These are phyloP conservation scores for Ramalina intermedia DNA, from an alignment of 495 filamentous ascomycete genomes.

Conservation along the genomic window DNA sequence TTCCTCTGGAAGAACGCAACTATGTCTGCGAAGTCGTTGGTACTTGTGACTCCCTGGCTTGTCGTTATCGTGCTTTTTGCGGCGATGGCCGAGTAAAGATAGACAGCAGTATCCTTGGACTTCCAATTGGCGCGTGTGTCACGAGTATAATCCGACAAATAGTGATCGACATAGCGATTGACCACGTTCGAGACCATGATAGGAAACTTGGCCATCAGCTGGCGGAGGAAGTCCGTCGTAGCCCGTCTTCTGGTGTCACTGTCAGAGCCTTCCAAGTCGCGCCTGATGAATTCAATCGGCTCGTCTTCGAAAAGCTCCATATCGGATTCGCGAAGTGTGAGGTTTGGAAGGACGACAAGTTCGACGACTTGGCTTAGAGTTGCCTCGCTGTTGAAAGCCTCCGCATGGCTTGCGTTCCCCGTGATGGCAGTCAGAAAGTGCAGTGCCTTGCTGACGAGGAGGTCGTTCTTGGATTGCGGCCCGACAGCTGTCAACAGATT, in stretches of 20 bases:
- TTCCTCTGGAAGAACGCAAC: conserved; percentile 86
- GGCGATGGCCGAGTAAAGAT: conserved; percentile 86
- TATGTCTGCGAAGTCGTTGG: conserved; percentile 69
- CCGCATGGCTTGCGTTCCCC: conserved; percentile 57
- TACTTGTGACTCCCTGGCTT: conserved; percentile 74
- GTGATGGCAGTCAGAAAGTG: conserved; percentile 88
- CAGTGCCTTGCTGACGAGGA: conserved; percentile 83
- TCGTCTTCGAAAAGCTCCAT: conserved; percentile 96
- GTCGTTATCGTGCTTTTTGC: conserved; percentile 78
- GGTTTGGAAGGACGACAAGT: conserved; percentile 88
- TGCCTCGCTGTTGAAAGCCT: conserved; percentile 66
- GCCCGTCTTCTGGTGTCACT: conserved; percentile 82
- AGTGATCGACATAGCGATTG: conserved; percentile 65
- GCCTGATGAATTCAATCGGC: conserved; percentile 93
- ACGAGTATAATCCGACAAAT: conserved; percentile 52
- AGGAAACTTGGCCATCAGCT: conserved; percentile 80
- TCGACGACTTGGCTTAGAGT: conserved; percentile 73
- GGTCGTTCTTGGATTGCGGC: conserved; percentile 81
- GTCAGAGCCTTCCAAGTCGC: conserved; percentile 92
- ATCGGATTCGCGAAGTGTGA: conserved; percentile 78
- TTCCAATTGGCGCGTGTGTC: conserved; percentile 71
- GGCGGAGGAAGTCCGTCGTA: conserved; percentile 82
- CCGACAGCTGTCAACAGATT: conserved; percentile 74
- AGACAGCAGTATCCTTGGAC: conserved; percentile 91
- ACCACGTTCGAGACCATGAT: conserved; percentile 67